Percentiles rank a stretch among this genome's conserved stretches.
These are phyloP conservation scores for Penicillium sp. DNA, from an alignment of 2,329 filamentous ascomycete species.

Conservation along the genomic window DNA sequence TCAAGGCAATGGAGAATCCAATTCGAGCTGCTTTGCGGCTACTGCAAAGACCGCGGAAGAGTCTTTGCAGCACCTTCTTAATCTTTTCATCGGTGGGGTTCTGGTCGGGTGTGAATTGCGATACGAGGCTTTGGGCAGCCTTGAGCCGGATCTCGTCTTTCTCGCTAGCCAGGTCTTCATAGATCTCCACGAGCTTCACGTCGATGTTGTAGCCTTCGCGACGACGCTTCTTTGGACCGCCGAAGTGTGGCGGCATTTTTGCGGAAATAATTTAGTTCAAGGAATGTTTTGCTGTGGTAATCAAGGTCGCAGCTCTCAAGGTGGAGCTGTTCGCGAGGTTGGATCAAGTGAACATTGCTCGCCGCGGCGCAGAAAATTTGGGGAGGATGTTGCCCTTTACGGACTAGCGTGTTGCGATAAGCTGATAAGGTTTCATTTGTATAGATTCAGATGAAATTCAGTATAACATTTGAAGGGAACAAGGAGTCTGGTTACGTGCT, in stretches of 20 bases:
- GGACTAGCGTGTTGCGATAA: constrained; percentile 23
- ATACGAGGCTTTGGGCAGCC: constrained; percentile 46
- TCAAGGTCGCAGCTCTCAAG: constrained; percentile 5
- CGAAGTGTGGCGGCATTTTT: constrained; percentile 30
- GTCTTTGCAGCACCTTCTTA: constrained; percentile 53
- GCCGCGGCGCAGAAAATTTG: constrained; percentile 19
- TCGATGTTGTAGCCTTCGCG: constrained; percentile 46
- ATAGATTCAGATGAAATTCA: not conserved
- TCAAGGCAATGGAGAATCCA: constrained; percentile 85
- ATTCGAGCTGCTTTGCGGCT: constrained; percentile 83
- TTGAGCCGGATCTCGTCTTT: constrained; percentile 49
- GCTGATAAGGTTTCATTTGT: constrained; percentile 17
- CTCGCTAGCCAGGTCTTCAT: constrained; percentile 50
- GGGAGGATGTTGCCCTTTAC: constrained; percentile 14
- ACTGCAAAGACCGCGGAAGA: constrained; percentile 87
- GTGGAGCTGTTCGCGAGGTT: constrained; percentile 13
- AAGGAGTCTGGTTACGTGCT: too few relatives aligned
- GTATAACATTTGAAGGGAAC: not conserved
- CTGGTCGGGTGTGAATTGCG: constrained; percentile 45
- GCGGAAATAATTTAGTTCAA: not conserved
- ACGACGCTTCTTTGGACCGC: constrained; percentile 38
- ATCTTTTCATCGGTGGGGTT: constrained; percentile 43
- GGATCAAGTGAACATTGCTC: constrained; percentile 16
- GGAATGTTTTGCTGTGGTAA: constrained; percentile 1
- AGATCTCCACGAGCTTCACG: constrained; percentile 49